Conservation (phyloP, 202 grass and related monocot species). For the Carex sylvatica region DNA sequence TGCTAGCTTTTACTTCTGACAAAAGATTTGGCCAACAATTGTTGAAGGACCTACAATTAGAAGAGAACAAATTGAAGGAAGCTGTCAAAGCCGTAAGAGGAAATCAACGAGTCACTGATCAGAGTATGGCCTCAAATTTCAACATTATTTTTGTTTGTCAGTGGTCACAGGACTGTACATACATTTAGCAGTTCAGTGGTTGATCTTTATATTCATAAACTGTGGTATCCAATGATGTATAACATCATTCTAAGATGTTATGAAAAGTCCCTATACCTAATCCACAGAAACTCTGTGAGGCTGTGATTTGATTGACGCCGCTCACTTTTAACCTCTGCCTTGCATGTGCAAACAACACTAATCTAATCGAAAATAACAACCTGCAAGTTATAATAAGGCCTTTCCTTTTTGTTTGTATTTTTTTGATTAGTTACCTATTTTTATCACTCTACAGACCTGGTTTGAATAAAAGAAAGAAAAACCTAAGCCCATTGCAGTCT, state of each 20-base stretch:
- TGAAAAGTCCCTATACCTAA: background rate
- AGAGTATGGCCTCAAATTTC: slow-evolving; percentile 54
- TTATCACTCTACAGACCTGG: background rate
- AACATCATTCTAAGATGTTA: background rate
- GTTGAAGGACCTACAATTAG: slow-evolving; percentile 73
- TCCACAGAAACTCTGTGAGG: background rate
- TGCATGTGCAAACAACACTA: background rate
- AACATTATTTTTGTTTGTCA: background rate
- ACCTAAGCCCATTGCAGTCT: background rate
- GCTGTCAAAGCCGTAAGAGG: slow-evolving; percentile 70
- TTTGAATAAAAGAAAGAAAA: background rate
- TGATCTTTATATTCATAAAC: background rate
- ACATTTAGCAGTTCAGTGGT: background rate
- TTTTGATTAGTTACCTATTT: background rate
- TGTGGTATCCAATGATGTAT: background rate
- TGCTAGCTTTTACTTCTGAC: slow-evolving; percentile 67
- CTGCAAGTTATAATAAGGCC: background rate
- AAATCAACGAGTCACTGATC: slow-evolving; percentile 92
- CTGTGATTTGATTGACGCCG: background rate
- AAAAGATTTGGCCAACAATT: slow-evolving; percentile 86
- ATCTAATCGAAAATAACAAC: background rate
- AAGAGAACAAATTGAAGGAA: slow-evolving; percentile 65
- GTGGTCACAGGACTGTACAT: background rate
- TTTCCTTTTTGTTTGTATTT: background rate
- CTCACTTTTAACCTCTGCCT: background rate